A percentile compares a stretch with the other conserved stretches of the same genome.
phyloP scores from a whole-genome alignment of 805 yeast species.

The Teunomyces gatunensis region DNA sequence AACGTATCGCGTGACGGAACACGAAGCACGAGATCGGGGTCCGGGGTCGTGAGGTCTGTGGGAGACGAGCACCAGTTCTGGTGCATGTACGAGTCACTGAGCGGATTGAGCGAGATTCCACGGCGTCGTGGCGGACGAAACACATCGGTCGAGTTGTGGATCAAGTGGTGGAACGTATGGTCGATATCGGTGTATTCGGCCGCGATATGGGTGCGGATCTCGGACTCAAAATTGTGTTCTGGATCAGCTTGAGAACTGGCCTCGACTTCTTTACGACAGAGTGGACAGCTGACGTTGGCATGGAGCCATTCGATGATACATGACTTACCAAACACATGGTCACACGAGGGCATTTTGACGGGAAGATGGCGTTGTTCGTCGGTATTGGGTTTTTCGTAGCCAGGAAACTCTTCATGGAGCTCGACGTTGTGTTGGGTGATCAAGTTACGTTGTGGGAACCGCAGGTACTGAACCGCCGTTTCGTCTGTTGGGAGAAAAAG shows the following conservation, averaged over 20 bases:
- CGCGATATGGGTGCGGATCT: constrained; percentile 4
- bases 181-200: constrained; percentile 17
- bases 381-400: constrained; percentile 17
- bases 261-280: constrained; percentile 39
- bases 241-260: constrained; percentile 16
- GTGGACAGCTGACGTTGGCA: constrained; percentile 39
- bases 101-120: constrained; percentile 35
- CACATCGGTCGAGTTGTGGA: constrained; percentile 32
- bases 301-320: constrained; percentile 44
- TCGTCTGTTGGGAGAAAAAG: constrained; percentile 32
- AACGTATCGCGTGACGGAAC: constrained; percentile 17
- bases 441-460: constrained; percentile 29
- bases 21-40: constrained; percentile 27
- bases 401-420: constrained; percentile 27
- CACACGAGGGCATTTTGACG: constrained; percentile 41
- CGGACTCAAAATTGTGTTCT: constrained; percentile 13
- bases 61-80: constrained; percentile 34
- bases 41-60: constrained; percentile 11
- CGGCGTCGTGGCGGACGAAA: constrained; percentile 36
- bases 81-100: constrained; percentile 35
- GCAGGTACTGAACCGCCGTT: constrained; percentile 18
- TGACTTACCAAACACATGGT: constrained; percentile 39
- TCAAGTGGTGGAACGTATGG: constrained; percentile 21
- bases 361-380: constrained; percentile 27
- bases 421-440: constrained; percentile 15